Conservation (phyloP, 202 grass and related monocot genomes). For the Elaeis oleifera region DNA sequence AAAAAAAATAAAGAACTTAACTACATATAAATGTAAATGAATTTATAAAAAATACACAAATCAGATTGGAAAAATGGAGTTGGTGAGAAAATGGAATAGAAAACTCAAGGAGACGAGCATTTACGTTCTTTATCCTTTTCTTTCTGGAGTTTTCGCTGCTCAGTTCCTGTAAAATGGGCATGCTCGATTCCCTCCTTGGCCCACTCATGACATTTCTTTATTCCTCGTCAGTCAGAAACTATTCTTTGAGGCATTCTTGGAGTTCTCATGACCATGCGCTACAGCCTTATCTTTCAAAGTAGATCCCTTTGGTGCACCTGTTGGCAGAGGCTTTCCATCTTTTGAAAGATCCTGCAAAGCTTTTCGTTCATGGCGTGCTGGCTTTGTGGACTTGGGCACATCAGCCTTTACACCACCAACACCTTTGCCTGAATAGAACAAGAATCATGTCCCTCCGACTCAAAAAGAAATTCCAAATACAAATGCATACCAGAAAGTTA, state of each 20-base stretch:
- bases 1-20: neutral
- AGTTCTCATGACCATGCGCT: neutral
- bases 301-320: neutral
- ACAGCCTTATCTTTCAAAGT: conserved; percentile 10
- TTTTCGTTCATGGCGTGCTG: conserved; percentile 15
- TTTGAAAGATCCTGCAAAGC: conserved; percentile 27
- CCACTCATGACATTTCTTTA: conserved; percentile 32
- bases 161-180: conserved; percentile 28
- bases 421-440: conserved; percentile 14
- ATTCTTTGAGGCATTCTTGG: conserved; percentile 12
- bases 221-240: conserved; percentile 24
- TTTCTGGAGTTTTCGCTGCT: conserved; percentile 18
- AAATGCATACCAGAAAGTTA: too few relatives aligned
- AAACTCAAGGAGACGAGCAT: too few relatives aligned
- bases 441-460: neutral
- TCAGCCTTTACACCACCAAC: conserved; percentile 23
- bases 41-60: too few relatives aligned
- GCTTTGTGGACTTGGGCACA: conserved; percentile 5
- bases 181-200: conserved; percentile 28
- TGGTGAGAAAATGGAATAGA: neutral
- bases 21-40: neutral
- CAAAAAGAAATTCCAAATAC: too few relatives aligned
- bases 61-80: too few relatives aligned
- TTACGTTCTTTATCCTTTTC: conserved; percentile 12
- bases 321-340: neutral